Percentiles rank a stretch among this genome's conserved stretches.
These are phyloP conservation scores for Claviceps fusiformis DNA, from an alignment of 2,329 filamentous ascomycete species.

Conservation along the genomic window DNA sequence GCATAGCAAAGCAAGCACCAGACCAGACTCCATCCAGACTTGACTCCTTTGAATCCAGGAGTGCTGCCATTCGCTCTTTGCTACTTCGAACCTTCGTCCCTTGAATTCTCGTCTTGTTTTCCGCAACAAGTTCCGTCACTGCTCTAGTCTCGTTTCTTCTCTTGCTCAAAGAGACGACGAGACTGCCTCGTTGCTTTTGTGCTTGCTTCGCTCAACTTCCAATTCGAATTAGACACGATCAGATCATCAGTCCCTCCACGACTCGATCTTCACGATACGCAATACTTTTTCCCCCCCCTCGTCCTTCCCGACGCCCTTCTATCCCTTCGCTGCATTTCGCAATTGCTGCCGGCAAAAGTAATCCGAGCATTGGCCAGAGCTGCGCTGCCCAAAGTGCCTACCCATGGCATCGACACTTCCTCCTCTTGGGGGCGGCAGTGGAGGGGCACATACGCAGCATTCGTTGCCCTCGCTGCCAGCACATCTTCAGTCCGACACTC, in stretches of 20 bases:
- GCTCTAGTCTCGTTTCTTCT: not conserved
- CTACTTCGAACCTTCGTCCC: not conserved
- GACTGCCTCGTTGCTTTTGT: not conserved
- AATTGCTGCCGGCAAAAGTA: not conserved
- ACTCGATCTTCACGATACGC: not conserved
- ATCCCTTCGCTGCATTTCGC: not conserved
- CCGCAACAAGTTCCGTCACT: not conserved
- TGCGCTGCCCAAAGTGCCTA: slow-evolving; percentile 17
- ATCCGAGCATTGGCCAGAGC: not conserved
- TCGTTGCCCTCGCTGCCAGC: slow-evolving; percentile 80
- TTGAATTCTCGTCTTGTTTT: not conserved
- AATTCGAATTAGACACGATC: not conserved
- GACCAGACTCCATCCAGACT: too few species aligned
- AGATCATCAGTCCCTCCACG: not conserved
- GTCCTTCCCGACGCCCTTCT: not conserved
- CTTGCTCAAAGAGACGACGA: not conserved
- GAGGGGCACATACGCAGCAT: slow-evolving; percentile 62
- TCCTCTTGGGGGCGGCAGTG: slow-evolving; percentile 31
- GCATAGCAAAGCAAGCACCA: not conserved
- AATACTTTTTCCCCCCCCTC: too few species aligned
- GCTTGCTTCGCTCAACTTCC: not conserved
- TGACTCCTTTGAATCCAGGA: too few species aligned
- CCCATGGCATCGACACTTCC: slow-evolving; percentile 48
- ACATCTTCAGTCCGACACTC: slow-evolving; percentile 65
- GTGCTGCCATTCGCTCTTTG: not conserved